A percentile compares a stretch with the other conserved stretches of the same genome.
Evolutionary conservation across 768 basidiomycete genomes (phyloP).

Genomic region (Boletus rubescentipes): DNA sequence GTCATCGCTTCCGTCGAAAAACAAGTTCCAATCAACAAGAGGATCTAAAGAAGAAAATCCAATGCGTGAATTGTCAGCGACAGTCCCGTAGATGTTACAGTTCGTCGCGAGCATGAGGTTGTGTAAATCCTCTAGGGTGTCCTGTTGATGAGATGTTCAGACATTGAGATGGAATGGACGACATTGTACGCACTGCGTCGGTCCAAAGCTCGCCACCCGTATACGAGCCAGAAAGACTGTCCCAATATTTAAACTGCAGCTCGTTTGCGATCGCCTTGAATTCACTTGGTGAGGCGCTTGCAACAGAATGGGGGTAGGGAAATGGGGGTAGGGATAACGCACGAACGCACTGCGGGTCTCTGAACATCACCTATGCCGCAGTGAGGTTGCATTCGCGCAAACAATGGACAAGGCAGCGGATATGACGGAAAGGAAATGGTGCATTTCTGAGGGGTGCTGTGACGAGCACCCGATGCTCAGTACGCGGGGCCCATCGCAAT

Average conservation of each 20-base stretch:
- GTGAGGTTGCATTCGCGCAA: neutral
- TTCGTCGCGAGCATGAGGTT: conserved; percentile 56
- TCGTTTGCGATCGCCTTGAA: conserved; percentile 25
- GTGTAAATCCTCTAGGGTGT: conserved; percentile 55
- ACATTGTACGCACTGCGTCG: conserved; percentile 42
- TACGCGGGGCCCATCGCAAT: too few species aligned
- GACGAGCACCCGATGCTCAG: too few species aligned
- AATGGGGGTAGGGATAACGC: neutral
- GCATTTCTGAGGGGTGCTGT: neutral
- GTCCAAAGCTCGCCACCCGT: conserved; percentile 56
- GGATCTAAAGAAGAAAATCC: conserved; percentile 42
- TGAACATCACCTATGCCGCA: conserved; percentile 6
- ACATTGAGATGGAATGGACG: neutral
- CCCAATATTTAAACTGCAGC: conserved; percentile 41
- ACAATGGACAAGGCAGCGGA: neutral
- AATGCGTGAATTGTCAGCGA: conserved; percentile 47
- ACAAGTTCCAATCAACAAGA: conserved; percentile 41
- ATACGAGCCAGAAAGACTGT: conserved; percentile 40
- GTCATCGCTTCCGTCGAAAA: conserved; percentile 51
- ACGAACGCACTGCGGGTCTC: conserved; percentile 12
- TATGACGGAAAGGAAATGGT: neutral
- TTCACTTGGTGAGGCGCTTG: neutral
- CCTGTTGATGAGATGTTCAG: conserved; percentile 33
- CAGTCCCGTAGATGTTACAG: conserved; percentile 36
- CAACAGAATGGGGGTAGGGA: neutral